Base-by-base conservation (phyloP, 352 stramenopile genomes). In the Phytophthora tentaculata region DNA sequence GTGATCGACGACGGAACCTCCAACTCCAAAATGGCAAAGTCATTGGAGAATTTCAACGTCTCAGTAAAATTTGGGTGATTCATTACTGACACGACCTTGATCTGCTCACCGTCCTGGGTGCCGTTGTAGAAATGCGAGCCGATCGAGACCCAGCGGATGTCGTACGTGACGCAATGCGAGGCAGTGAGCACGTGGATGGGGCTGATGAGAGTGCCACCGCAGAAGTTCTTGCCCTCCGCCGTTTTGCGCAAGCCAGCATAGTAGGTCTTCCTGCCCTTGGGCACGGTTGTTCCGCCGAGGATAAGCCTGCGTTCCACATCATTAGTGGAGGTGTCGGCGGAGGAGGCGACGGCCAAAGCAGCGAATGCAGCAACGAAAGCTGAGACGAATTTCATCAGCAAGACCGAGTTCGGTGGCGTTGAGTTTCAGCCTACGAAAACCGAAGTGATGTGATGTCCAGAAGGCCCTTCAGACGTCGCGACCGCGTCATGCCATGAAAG, bases 11-110 rank as follows among this genome's bases (percentile, higher is more conserved):
- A 81, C 5, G 71, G 55, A 6, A 55, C 61, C 41, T 76, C 69
- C n/a, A 85, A 76, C 66, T 80, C 75, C 16, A 94, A 60, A 22
- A 95, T 79, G 26, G 77, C 54, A 58, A 83, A 86, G 61, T 94
- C 87, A 47, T 85, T 76, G 22, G 61, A 64, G 35, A 67, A 76
- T 20, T 56, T 73, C 22, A 56, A 43, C 29, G 49, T n/a, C 35
- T 56, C 49, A 17, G 61, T 69, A 41, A 76, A 91, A 41, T 76
- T 82, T 5, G 83, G 84, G 65, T 92, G 83, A 32, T 63, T 72
- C 17, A 70, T 83, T 5, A 82, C 49, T 20, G 71, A 71, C n/a
- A 76, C 54, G 20, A 90, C 77, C 16, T 62, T 56, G 61, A 89
- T 86, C 50, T 74, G 76, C 59, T 86, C 74, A 6, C 78, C 76